A percentile compares a stretch with the other conserved stretches of the same genome.
These are phyloP conservation scores for Tricladium varicosporioides DNA, from an alignment of 2,329 filamentous ascomycete genomes.

Conservation along the genomic window DNA sequence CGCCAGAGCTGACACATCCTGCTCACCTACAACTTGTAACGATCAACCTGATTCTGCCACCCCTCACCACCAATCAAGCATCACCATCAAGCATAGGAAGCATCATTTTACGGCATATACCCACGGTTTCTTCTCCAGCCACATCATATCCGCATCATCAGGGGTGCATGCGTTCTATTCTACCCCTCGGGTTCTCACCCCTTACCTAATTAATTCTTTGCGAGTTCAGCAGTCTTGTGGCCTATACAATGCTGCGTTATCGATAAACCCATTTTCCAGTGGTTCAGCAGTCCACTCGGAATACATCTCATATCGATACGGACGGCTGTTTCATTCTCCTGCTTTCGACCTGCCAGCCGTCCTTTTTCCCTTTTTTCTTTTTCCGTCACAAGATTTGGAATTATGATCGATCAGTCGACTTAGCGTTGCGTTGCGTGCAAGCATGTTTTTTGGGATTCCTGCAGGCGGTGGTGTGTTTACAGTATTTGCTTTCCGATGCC, in stretches of 20 bases:
- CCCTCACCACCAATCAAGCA: too few relatives aligned
- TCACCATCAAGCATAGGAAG: slow-evolving; percentile 1
- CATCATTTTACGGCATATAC: slow-evolving; percentile 1
- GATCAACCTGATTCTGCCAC: neutral
- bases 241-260: neutral
- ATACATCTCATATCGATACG: neutral
- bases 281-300: neutral
- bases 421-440: neutral
- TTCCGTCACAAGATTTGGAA: neutral
- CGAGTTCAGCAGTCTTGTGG: neutral
- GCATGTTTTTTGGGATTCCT: neutral
- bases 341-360: neutral
- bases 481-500: neutral
- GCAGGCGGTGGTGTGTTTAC: neutral
- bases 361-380: too few relatives aligned
- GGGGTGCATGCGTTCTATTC: neutral
- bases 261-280: neutral
- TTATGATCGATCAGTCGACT: neutral
- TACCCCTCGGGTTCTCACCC: neutral
- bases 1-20: neutral
- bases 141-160: neutral
- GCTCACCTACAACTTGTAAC: neutral
- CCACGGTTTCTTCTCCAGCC: neutral
- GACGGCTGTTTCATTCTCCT: too few relatives aligned
- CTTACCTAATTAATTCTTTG: neutral